Evolutionary conservation across 495 filamentous ascomycete species (phyloP).

Genomic region (Penicillium argentinense): DNA sequence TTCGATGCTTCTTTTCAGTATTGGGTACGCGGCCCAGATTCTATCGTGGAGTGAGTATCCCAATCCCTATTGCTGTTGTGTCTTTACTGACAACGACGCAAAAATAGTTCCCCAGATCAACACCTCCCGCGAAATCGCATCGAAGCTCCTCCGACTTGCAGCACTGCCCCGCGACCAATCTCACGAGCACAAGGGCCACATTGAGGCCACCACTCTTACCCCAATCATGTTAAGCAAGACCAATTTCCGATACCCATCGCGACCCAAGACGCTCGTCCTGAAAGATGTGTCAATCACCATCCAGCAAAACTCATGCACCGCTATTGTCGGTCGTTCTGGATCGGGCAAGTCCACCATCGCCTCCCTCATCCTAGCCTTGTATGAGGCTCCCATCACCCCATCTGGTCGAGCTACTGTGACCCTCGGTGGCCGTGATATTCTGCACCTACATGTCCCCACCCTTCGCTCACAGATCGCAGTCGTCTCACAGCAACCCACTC

Average conservation of each 20-base stretch:
- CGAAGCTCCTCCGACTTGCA: constrained; percentile 71
- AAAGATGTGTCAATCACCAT: constrained; percentile 61
- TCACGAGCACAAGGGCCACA: constrained; percentile 58
- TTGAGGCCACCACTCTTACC: constrained; percentile 47
- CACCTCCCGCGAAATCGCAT: constrained; percentile 68
- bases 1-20: constrained; percentile 79
- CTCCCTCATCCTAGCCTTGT: constrained; percentile 69
- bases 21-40: constrained; percentile 68
- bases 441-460: constrained; percentile 54
- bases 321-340: constrained; percentile 80
- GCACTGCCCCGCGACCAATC: constrained; percentile 49
- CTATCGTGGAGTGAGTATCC: constrained; percentile 57
- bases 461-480: constrained; percentile 70
- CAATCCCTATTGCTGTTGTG: not conserved
- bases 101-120: constrained; percentile 72
- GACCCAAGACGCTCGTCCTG: constrained; percentile 54
- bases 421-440: constrained; percentile 56
- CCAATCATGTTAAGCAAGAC: constrained; percentile 62
- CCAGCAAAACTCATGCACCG: constrained; percentile 58
- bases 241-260: constrained; percentile 68
- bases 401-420: constrained; percentile 42
- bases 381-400: constrained; percentile 39
- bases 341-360: constrained; percentile 88
- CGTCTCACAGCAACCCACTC: constrained; percentile 74
- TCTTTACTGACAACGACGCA: too few relatives aligned